Percentiles rank a stretch among this genome's conserved stretches.
phyloP scores from a whole-genome alignment of 345 rosid species.

The Corymbia maculata region DNA sequence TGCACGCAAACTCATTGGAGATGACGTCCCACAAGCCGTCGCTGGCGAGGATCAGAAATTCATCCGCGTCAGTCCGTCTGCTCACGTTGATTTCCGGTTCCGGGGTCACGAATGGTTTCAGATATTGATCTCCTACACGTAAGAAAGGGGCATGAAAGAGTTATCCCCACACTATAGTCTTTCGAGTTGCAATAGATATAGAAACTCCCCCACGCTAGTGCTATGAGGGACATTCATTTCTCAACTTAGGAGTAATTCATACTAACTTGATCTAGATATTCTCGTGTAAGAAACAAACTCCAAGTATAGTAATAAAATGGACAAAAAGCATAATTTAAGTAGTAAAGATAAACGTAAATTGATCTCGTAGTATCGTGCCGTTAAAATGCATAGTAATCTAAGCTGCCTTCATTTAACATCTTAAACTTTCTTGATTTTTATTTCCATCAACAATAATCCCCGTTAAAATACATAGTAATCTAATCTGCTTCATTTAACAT shows the following conservation, averaged over 20 bases:
- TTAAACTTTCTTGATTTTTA: too few relatives aligned
- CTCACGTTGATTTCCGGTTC: conserved; percentile 41
- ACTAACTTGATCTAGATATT: not conserved
- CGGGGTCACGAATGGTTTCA: conserved; percentile 43
- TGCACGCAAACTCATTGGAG: conserved; percentile 56
- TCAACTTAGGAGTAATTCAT: not conserved
- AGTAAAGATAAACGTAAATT: not conserved
- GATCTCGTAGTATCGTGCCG: not conserved
- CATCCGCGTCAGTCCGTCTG: conserved; percentile 31
- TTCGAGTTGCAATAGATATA: not conserved
- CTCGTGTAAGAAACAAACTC: not conserved
- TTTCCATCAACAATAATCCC: not conserved
- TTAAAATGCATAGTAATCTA: not conserved
- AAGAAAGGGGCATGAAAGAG: not conserved
- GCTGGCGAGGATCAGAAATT: conserved; percentile 63
- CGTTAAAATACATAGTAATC: not conserved
- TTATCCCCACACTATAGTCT: not conserved
- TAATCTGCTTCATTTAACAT: not conserved
- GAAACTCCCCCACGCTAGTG: not conserved
- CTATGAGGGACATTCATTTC: not conserved
- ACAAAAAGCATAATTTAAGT: not conserved
- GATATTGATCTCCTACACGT: conserved; percentile 42
- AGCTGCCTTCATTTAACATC: not conserved
- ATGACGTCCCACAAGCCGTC: conserved; percentile 81
- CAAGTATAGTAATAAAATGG: not conserved